phyloP scores from a whole-genome alignment of 2,329 filamentous ascomycete species.

The Magnaporthales sp. region DNA sequence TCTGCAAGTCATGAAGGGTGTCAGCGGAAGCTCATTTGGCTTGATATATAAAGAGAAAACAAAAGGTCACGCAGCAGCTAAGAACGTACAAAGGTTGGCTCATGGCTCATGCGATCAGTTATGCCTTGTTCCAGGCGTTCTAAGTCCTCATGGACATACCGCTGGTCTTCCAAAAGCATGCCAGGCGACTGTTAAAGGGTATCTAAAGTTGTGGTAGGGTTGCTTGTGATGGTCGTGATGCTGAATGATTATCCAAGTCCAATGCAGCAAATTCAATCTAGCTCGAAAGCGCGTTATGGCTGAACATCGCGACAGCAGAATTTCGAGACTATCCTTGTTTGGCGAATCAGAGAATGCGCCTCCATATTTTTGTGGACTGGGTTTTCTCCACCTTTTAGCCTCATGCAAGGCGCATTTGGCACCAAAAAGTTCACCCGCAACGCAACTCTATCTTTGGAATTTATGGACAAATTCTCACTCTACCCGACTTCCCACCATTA shows the following conservation, averaged over 20 bases:
- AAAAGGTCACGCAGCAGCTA: not conserved
- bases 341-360: not conserved
- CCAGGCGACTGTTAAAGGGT: slow-evolving; percentile 10
- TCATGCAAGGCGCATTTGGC: not conserved
- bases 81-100: slow-evolving; percentile 71
- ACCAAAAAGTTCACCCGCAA: slow-evolving; percentile 10
- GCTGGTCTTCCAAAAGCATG: slow-evolving; percentile 88
- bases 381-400: not conserved
- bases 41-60: slow-evolving; percentile 9
- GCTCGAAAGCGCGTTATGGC: not conserved
- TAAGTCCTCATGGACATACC: slow-evolving; percentile 90
- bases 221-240: not conserved
- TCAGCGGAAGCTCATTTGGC: not conserved
- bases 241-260: not conserved
- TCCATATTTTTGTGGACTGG: not conserved
- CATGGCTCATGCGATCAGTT: slow-evolving; percentile 78
- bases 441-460: not conserved
- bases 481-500: not conserved
- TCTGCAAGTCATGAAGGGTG: slow-evolving; percentile 37
- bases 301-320: not conserved
- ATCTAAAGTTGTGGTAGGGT: not conserved
- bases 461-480: not conserved
- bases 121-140: slow-evolving; percentile 93
- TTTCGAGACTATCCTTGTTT: not conserved
- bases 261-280: not conserved